Base-by-base conservation (phyloP, 768 basidiomycete species). In the Piloderma croceum region DNA sequence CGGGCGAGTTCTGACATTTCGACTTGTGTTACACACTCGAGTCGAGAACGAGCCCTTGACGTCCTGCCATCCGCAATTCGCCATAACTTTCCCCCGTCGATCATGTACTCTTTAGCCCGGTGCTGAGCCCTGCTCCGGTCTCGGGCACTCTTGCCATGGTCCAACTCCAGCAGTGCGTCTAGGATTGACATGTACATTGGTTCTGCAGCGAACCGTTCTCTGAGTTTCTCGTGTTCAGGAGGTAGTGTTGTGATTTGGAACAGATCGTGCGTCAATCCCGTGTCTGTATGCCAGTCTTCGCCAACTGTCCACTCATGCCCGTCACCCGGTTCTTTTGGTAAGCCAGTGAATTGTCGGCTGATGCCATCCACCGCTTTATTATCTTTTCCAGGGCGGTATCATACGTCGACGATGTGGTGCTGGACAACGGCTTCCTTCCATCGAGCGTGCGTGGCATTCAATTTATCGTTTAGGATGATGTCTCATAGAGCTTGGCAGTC, bases 371-470 rank as follows among this genome's bases (percentile, higher is more conserved):
- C 53, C 0, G 52, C 53, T 1, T 18, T 17, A 22, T 58, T 61
- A 2, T 17, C 41, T 5, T 40, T 36, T 2, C 59, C 53, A 3
- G 60, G 55, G 0, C 43, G 31, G 37, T 58, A 57, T 3, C 45
- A 32, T 13, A 54, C 48, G 6, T 52, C 51, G 0, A 43, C 38
- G 24, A 63, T 55, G 15, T 53, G 27, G 29, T 55, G 34, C 0
- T 39, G 41, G 4, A 62, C 21, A 4, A 65, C 43, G 7, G 58
- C 45, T 15, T 65, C 60, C 3, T 41, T 21, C 61, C 60, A 65
- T 6, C 54, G 22, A 0, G 52, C 46, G 42, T 64, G 61, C 0
- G 44, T 47, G 1, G 44, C 36, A 17, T 41, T 48, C 7, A 59
- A 42, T 9, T 52, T 50, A 35, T 52, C 49, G 43, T 43, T 59